Conservation (phyloP, 78 protist species). For the Speleostelium caveatum region DNA sequence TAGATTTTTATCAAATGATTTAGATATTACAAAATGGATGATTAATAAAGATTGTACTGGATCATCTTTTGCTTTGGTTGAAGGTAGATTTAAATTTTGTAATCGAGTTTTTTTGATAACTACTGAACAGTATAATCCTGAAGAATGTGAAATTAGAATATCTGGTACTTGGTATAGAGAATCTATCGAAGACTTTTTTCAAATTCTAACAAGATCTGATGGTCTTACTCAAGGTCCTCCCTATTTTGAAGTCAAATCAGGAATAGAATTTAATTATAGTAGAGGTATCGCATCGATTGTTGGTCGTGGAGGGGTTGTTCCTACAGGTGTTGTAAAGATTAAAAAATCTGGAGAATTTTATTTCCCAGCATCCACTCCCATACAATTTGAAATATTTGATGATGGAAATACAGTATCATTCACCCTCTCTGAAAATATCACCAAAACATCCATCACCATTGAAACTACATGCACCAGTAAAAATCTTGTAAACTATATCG, state of each 20-base stretch:
- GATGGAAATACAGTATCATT: conserved; percentile 56
- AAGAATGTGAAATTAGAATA: conserved; percentile 59
- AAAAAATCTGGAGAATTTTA: conserved; percentile 57
- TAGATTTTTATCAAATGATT: conserved; percentile 19
- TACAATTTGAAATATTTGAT: conserved; percentile 63
- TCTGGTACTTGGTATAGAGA: conserved; percentile 59
- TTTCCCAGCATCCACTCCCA: conserved; percentile 40
- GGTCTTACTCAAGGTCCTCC: conserved; percentile 63
- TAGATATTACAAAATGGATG: conserved; percentile 45
- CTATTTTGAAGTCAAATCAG: conserved; percentile 51
- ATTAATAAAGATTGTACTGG: conserved; percentile 37
- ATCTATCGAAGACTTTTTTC: conserved; percentile 53
- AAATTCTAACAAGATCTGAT: conserved; percentile 35
- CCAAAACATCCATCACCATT: conserved; percentile 32
- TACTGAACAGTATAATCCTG: conserved; percentile 62
- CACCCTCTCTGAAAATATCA: conserved; percentile 32
- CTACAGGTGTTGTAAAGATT: conserved; percentile 51
- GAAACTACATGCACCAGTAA: conserved; percentile 59
- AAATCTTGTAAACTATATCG: conserved; percentile 40
- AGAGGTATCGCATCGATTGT: conserved; percentile 59
- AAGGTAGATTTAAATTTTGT: conserved; percentile 46
- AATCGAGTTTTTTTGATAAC: conserved; percentile 37
- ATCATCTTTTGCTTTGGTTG: conserved; percentile 32
- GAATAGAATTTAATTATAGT: conserved; percentile 54
- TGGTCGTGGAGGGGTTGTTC: conserved; percentile 61